These are phyloP conservation scores for Wolfiporia cocos DNA, from an alignment of 1,284 basidiomycete species.

Conservation along the genomic window DNA sequence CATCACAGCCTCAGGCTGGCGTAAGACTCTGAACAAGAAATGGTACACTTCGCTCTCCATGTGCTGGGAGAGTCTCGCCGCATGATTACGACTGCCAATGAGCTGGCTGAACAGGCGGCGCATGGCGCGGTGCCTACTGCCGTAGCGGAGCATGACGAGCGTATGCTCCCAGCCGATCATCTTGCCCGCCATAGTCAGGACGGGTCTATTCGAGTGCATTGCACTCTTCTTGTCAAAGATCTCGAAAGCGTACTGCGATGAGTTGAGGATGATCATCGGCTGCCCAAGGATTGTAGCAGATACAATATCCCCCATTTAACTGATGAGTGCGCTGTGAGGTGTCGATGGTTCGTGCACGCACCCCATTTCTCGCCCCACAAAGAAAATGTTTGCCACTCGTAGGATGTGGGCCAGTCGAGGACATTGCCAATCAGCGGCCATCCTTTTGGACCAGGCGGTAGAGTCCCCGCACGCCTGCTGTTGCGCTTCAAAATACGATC, in stretches of 20 bases:
- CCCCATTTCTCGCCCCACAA: constrained; percentile 24
- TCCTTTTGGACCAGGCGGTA: constrained; percentile 27
- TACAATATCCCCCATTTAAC: constrained; percentile 18
- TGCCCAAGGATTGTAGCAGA: constrained; percentile 48
- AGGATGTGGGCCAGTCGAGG: constrained; percentile 23
- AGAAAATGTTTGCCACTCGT: constrained; percentile 24
- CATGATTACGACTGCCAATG: constrained; percentile 21
- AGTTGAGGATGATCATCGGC: constrained; percentile 54
- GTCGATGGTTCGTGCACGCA: constrained; percentile 4
- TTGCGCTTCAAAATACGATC: constrained; percentile 21
- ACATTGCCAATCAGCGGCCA: constrained; percentile 27
- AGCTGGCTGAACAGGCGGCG: constrained; percentile 33
- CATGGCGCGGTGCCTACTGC: constrained; percentile 54
- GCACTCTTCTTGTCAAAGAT: constrained; percentile 64
- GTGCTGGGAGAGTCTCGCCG: constrained; percentile 23
- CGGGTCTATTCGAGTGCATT: constrained; percentile 62
- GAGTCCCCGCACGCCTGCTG: constrained; percentile 6
- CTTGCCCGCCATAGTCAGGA: constrained; percentile 33
- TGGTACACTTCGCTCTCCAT: constrained; percentile 19
- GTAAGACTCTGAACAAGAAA: constrained; percentile 17
- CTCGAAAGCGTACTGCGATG: constrained; percentile 42
- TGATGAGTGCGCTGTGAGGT: background rate
- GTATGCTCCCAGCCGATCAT: constrained; percentile 63
- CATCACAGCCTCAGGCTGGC: constrained; percentile 15
- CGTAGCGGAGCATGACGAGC: constrained; percentile 54